Evolutionary conservation across 2,329 filamentous ascomycete species (phyloP), one percentile per base, ranked within the genome.

Genomic region (Talaromyces funiculosus): DNA sequence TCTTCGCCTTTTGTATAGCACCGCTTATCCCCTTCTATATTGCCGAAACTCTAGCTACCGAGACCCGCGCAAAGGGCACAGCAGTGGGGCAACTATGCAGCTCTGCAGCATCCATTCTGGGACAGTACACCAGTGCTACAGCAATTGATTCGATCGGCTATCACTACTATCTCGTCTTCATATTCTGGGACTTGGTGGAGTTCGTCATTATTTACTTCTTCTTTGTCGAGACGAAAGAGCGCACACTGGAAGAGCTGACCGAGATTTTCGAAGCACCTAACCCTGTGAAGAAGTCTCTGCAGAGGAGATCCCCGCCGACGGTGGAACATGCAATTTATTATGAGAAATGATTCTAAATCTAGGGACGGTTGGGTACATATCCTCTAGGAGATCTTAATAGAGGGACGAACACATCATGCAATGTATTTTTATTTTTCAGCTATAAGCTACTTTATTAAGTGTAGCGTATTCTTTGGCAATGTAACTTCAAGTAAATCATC

Each of bases 1-100:
- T 73, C 10, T 78, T 77, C 42, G 75, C 76, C 4, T 67, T 78
- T 20, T 61, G 59, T 37, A 20, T 61, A n/a, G 59, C 57, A 43
- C 59, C 59, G 5, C 54, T 61, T 37, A 37, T 61, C n/a, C 54
- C 59, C 10, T 61, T 61, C 45, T 61, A 61, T 45, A 29, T 61
- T n/a, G 35, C 59, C 35, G 59, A 61, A 20, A 57, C 54, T 12
- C 38, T 61, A 18, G 37, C 53, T 14, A 61, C 59, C 6, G 59
- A 61, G 16, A 61, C 47, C 16, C 59, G 59, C 18, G 59, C 59
- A 24, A 61, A 61, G 38, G 59, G 59, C 3, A 53, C 54, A 18
- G 59, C 59, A 24, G 54, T 61, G 22, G 59, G 59, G 4, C 59
- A 61, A 53, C 29, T 61, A 24, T 22, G 57, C 20, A 47, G 59